These are phyloP conservation scores for Fusarium sp. DNA, from an alignment of 2,329 filamentous ascomycete species.

Conservation along the genomic window DNA sequence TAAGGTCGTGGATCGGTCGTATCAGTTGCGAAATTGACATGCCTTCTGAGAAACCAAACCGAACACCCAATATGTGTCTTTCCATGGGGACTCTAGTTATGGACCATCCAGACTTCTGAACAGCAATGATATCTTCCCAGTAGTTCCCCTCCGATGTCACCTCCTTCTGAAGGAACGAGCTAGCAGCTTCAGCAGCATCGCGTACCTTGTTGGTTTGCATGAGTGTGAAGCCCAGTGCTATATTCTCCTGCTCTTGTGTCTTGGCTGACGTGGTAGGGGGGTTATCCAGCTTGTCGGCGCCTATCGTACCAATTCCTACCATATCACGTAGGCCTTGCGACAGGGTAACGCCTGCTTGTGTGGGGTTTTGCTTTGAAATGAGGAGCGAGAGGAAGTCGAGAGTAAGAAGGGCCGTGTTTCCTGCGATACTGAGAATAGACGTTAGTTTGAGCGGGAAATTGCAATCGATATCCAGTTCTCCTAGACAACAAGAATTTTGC, in stretches of 20 bases:
- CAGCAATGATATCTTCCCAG: slow-evolving; percentile 85
- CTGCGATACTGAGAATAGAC: slow-evolving; percentile 47
- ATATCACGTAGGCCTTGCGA: slow-evolving; percentile 75
- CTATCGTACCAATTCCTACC: slow-evolving; percentile 80
- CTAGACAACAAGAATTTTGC: slow-evolving; percentile 31
- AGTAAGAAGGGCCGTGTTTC: slow-evolving; percentile 72
- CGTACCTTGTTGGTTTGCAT: slow-evolving; percentile 80
- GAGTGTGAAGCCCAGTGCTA: slow-evolving; percentile 78
- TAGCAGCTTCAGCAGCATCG: slow-evolving; percentile 77
- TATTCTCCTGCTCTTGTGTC: slow-evolving; percentile 65
- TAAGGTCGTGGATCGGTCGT: neutral
- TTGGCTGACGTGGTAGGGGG: slow-evolving; percentile 68
- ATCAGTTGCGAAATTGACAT: slow-evolving; percentile 30
- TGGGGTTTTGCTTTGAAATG: slow-evolving; percentile 82
- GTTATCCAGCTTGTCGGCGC: slow-evolving; percentile 71
- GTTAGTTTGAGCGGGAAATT: neutral
- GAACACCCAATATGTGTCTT: slow-evolving; percentile 80
- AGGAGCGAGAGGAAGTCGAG: slow-evolving; percentile 87
- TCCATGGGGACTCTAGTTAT: slow-evolving; percentile 81
- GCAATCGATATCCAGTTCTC: neutral
- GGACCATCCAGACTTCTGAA: slow-evolving; percentile 88
- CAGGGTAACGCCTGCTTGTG: slow-evolving; percentile 75
- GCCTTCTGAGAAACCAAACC: slow-evolving; percentile 88
- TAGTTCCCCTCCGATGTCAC: slow-evolving; percentile 84
- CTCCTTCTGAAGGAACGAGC: slow-evolving; percentile 78